Conservation (phyloP, 495 filamentous ascomycete genomes). For the Xanthoparmelia taractica region DNA sequence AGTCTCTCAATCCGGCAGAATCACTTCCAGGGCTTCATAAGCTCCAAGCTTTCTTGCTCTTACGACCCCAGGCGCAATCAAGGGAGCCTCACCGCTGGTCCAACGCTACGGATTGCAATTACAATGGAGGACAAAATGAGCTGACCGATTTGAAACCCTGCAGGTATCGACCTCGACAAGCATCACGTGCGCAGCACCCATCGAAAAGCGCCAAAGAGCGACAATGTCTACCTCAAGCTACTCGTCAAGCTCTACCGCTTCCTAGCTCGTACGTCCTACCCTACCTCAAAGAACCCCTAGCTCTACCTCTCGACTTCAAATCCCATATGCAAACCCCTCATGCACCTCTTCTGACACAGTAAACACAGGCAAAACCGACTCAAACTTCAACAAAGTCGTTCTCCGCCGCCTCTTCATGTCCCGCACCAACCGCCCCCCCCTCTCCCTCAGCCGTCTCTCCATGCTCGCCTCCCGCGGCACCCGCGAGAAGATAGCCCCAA, state of each 20-base stretch:
- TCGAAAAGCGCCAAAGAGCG: slow-evolving; percentile 93
- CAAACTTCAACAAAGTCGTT: slow-evolving; percentile 92
- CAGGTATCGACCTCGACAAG: slow-evolving; percentile 62
- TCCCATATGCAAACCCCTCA: neutral
- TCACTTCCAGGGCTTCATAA: too few species aligned
- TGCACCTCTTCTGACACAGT: neutral
- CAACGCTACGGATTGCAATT: neutral
- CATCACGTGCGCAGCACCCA: slow-evolving; percentile 84
- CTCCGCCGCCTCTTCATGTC: slow-evolving; percentile 96
- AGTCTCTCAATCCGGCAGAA: neutral
- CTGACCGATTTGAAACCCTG: slow-evolving; percentile 1
- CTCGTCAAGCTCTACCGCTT: slow-evolving; percentile 99
- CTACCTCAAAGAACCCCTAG: slow-evolving; percentile 33
- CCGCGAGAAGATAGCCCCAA: slow-evolving; percentile 44
- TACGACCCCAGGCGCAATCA: neutral
- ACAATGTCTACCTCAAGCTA: slow-evolving; percentile 96
- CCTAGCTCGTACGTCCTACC: slow-evolving; percentile 74
- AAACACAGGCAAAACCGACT: slow-evolving; percentile 78
- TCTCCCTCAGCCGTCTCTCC: slow-evolving; percentile 85
- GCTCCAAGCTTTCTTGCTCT: neutral
- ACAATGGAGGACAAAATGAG: neutral
- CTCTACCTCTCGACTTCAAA: slow-evolving; percentile 19
- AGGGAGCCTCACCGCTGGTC: neutral
- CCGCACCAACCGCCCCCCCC: slow-evolving; percentile 89
- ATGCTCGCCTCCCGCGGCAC: slow-evolving; percentile 45